Percentiles rank a stretch among this genome's conserved stretches.
Evolutionary conservation across 2,329 filamentous ascomycete species (phyloP).

Genomic region (Trichophyton mentagrophytes): DNA sequence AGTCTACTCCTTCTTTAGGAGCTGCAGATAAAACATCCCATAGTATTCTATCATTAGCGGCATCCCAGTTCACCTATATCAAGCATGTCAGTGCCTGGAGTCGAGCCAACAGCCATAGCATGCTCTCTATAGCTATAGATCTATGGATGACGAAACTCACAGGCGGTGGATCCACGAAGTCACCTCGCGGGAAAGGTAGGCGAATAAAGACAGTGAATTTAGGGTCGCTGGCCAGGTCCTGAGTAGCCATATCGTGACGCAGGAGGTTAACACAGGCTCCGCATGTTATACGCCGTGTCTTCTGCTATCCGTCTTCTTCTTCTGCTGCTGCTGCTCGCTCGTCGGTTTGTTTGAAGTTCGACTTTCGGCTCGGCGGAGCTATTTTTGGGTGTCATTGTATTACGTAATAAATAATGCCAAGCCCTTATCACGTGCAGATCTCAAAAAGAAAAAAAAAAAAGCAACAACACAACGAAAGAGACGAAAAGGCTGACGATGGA

Average conservation of each 20-base stretch:
- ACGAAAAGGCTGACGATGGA: too few relatives aligned
- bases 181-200: slow-evolving; percentile 73
- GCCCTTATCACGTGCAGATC: too few relatives aligned
- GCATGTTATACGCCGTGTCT: not conserved
- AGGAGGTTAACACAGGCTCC: not conserved
- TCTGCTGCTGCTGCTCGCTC: not conserved
- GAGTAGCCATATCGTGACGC: not conserved
- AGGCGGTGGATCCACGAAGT: slow-evolving; percentile 80
- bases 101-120: not conserved
- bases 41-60: slow-evolving; percentile 69
- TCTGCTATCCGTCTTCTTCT: not conserved
- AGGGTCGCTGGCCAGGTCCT: slow-evolving; percentile 6
- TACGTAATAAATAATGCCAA: too few relatives aligned
- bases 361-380: too few relatives aligned
- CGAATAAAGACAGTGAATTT: slow-evolving; percentile 65
- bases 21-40: slow-evolving; percentile 83
- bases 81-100: not conserved
- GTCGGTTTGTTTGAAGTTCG: not conserved
- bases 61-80: slow-evolving; percentile 72
- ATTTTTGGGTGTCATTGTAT: too few relatives aligned
- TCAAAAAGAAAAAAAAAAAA: too few relatives aligned
- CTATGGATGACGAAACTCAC: slow-evolving; percentile 37
- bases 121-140: not conserved
- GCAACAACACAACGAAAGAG: too few relatives aligned
- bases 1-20: slow-evolving; percentile 69